Base-by-base conservation (phyloP, 208 protist genomes). In the Kentomonas sorsogonicus region DNA sequence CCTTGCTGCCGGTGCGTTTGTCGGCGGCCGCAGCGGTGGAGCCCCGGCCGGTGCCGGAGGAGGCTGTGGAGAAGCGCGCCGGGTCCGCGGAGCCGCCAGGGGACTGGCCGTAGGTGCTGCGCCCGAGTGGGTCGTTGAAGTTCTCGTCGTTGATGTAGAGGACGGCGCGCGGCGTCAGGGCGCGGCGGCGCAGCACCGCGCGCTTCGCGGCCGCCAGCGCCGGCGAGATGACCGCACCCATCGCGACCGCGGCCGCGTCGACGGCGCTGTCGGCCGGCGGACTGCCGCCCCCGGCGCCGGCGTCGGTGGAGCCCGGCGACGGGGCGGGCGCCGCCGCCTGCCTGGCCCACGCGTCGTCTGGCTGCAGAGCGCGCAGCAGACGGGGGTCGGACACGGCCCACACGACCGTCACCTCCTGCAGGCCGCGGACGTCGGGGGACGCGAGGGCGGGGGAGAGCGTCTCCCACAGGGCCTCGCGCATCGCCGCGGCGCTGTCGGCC, bases 311-410 rank as follows among this genome's bases (percentile, higher is more conserved):
- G 0, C 30, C 31, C 27, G 5, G 31, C 23, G 23, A 3, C 45
- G 43, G 36, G 1, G 7, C 25, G 3, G 7, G 2, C 1, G 25
- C 46, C 16, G n/a, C 36, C 26, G 25, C 18, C 16, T 27, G 54
- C 0, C 13, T 20, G 18, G 44, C 30, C 20, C 34, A 18, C 23
- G 5, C 25, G 9, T 29, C 27, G 47, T 56, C 38, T n/a, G 54
- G 47, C 31, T 62, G 54, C 22, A 86, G 57, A 1, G 60, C 62
- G 9, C 40, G 39, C 18, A 82, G 53, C 44, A 82, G 39, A 1
- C 61, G 61, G 26, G 74, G 53, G 27, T 77, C 56, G 0, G 63
- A 27, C 29, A 79, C 54, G n/a, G 74, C 45, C 74, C 74, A 86
- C 29, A 80, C 59, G n/a, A 83, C 72, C 10, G 56, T 36, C 20